These are phyloP conservation scores for Exophiala aquamarina DNA, from an alignment of 2,329 filamentous ascomycete genomes.

Conservation along the genomic window DNA sequence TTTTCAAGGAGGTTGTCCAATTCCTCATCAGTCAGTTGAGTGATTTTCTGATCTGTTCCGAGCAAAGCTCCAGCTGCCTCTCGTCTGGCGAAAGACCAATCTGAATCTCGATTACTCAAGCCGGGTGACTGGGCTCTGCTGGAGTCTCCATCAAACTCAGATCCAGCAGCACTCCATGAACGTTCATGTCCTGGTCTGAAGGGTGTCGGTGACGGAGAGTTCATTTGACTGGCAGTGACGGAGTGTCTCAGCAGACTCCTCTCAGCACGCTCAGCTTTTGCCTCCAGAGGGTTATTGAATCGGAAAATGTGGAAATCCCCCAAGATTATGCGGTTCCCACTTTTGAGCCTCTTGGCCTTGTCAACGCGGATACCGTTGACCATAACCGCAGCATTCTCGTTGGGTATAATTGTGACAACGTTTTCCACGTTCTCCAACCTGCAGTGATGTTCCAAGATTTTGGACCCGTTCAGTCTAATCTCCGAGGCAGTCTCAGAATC, in stretches of 20 bases:
- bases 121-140: conserved; percentile 79
- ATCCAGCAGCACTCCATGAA: conserved; percentile 73
- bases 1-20: conserved; percentile 92
- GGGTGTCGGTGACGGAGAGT: conserved; percentile 63
- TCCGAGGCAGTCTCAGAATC: conserved; percentile 81
- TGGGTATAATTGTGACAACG: conserved; percentile 85
- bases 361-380: conserved; percentile 91
- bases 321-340: conserved; percentile 90
- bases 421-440: conserved; percentile 92
- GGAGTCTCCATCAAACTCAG: conserved; percentile 70
- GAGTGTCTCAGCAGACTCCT: conserved; percentile 81
- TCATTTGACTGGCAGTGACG: conserved; percentile 63
- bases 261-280: conserved; percentile 85
- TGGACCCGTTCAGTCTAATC: conserved; percentile 88
- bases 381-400: conserved; percentile 94
- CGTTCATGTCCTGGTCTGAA: conserved; percentile 70
- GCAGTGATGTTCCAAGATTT: conserved; percentile 90
- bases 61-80: conserved; percentile 92
- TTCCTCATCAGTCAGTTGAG: conserved; percentile 87
- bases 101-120: conserved; percentile 71
- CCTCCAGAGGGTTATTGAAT: conserved; percentile 97
- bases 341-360: conserved; percentile 80
- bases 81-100: conserved; percentile 90
- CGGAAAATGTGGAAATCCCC: conserved; percentile 98
- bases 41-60: conserved; percentile 87